Percentiles rank a stretch among this genome's conserved stretches.
Conservation (phyloP, 768 basidiomycete species). For the Trametes punicea region DNA sequence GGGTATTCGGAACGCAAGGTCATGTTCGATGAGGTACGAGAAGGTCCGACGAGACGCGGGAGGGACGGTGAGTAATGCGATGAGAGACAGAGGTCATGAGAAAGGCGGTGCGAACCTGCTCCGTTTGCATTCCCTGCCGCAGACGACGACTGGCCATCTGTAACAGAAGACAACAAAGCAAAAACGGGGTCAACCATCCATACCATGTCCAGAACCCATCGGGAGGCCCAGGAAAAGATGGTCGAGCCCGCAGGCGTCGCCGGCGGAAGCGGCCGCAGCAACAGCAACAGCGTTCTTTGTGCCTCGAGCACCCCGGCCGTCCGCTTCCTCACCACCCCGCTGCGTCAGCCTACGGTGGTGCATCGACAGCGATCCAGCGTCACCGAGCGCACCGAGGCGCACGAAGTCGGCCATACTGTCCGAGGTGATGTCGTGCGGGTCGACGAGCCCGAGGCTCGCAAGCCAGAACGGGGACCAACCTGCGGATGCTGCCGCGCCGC, state of each 20-base stretch:
- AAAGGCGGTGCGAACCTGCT: slow-evolving; percentile 19
- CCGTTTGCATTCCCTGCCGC: slow-evolving; percentile 8
- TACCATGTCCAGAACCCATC: not conserved
- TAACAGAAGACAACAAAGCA: not conserved
- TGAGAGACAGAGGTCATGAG: not conserved
- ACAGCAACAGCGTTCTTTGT: not conserved
- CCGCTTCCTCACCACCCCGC: not conserved
- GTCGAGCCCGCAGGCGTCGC: slow-evolving; percentile 11
- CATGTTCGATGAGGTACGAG: not conserved
- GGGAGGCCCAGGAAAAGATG: slow-evolving; percentile 20
- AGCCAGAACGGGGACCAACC: slow-evolving; percentile 54
- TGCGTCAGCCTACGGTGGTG: not conserved
- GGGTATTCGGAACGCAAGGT: too few species aligned
- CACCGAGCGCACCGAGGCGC: slow-evolving; percentile 8
- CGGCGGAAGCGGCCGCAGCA: not conserved
- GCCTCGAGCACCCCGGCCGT: not conserved
- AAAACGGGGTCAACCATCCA: slow-evolving; percentile 11
- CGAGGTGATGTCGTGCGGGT: slow-evolving; percentile 54
- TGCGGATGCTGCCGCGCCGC: slow-evolving; percentile 36
- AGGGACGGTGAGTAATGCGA: not conserved
- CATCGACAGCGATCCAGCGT: not conserved
- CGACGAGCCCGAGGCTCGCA: slow-evolving; percentile 45
- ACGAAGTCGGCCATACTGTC: slow-evolving; percentile 38
- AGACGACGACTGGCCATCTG: slow-evolving; percentile 14
- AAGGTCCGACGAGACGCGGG: not conserved